Evolutionary conservation across 2,329 filamentous ascomycete genomes (phyloP).

Genomic region (Phaeosphaeria sp.): DNA sequence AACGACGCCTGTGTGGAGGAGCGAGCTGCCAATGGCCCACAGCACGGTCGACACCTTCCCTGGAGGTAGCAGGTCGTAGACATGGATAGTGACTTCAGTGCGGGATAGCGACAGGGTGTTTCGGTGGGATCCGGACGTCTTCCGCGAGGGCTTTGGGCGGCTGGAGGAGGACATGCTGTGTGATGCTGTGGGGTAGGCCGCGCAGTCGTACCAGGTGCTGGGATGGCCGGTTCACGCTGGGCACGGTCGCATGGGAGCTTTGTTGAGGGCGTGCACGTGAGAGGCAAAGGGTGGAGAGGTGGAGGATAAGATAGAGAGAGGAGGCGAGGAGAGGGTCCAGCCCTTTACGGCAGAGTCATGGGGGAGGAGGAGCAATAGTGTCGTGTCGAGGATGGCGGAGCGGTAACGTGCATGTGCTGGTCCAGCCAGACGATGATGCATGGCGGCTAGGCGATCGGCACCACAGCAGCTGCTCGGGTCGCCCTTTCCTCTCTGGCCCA

Average conservation of each 20-base stretch:
- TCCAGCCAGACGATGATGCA: background rate
- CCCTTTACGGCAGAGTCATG: slow-evolving; percentile 11
- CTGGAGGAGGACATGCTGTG: slow-evolving; percentile 39
- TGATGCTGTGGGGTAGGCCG: slow-evolving; percentile 7
- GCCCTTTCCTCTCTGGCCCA: slow-evolving; percentile 18
- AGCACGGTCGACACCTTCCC: slow-evolving; percentile 77
- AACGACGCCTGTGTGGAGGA: slow-evolving; percentile 83
- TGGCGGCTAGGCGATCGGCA: slow-evolving; percentile 5
- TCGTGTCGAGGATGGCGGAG: slow-evolving; percentile 18
- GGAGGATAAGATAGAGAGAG: slow-evolving; percentile 5
- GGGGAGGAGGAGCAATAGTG: slow-evolving; percentile 2
- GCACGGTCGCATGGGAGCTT: slow-evolving; percentile 21
- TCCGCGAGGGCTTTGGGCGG: slow-evolving; percentile 46
- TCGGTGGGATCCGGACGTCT: slow-evolving; percentile 60
- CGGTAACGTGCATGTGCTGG: slow-evolving; percentile 3
- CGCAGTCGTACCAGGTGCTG: slow-evolving; percentile 9
- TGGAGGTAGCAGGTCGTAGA: slow-evolving; percentile 80
- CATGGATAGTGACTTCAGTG: slow-evolving; percentile 76
- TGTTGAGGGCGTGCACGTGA: slow-evolving; percentile 6
- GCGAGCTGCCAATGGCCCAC: slow-evolving; percentile 78
- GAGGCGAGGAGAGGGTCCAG: slow-evolving; percentile 23
- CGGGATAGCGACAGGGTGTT: slow-evolving; percentile 73
- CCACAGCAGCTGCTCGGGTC: slow-evolving; percentile 8
- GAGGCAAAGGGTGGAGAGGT: slow-evolving; percentile 8
- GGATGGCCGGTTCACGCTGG: slow-evolving; percentile 12